Percentiles rank a stretch among this genome's conserved stretches.
Evolutionary conservation across 1,139 yeast genomes (phyloP).

Genomic region (Nakaseomyces sp.): DNA sequence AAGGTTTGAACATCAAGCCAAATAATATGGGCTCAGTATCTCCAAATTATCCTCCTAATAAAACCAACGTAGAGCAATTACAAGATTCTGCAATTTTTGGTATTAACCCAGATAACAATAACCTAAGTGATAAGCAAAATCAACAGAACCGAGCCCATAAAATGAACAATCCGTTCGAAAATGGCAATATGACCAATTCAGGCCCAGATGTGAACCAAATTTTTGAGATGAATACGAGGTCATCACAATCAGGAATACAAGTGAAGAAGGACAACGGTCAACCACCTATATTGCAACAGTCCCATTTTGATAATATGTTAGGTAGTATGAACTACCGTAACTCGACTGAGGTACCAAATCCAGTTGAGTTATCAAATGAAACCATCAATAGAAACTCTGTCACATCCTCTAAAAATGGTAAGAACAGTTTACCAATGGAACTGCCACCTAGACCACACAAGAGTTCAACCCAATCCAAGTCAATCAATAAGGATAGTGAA

Average conservation of each 20-base stretch:
- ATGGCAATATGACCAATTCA: background rate
- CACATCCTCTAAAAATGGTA: background rate
- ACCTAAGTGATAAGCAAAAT: background rate
- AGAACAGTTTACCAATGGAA: background rate
- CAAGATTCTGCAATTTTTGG: background rate
- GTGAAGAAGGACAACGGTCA: background rate
- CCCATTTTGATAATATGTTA: background rate
- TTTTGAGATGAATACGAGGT: background rate
- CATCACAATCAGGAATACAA: background rate
- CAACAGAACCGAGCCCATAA: background rate
- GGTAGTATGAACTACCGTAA: background rate
- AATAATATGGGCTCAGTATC: background rate
- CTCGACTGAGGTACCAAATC: background rate
- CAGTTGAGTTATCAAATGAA: background rate
- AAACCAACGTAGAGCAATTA: background rate
- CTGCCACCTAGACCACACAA: conserved; percentile 2
- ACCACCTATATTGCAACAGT: background rate
- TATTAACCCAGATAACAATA: background rate
- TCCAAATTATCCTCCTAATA: background rate
- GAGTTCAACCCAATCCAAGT: background rate
- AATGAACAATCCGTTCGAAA: conserved; percentile 1
- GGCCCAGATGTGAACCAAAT: background rate
- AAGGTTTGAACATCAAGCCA: background rate
- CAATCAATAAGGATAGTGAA: background rate
- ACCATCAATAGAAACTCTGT: background rate